Conservation (phyloP, 1,139 yeast genomes). For the Debaryomyces udenii region DNA sequence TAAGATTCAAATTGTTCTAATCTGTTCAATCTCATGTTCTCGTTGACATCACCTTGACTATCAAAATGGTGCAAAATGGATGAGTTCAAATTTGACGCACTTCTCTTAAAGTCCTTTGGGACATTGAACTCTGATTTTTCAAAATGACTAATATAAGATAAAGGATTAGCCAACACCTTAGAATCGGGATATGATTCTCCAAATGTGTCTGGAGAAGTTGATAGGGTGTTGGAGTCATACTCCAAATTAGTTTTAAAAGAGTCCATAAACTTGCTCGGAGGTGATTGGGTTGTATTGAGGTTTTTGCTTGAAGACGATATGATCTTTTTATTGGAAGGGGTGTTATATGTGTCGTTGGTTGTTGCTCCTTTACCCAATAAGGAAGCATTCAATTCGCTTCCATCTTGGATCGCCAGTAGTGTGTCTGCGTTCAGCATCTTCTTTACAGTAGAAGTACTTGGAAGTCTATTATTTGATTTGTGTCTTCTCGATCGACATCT, state of each 20-base stretch:
- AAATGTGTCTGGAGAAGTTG: conserved; percentile 19
- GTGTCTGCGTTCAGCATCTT: conserved; percentile 30
- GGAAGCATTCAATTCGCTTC: not conserved
- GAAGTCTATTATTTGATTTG: conserved; percentile 44
- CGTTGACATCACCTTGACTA: conserved; percentile 18
- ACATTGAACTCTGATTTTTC: conserved; percentile 7
- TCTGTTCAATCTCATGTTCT: conserved; percentile 24
- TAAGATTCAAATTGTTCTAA: conserved; percentile 29
- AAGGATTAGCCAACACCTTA: conserved; percentile 25
- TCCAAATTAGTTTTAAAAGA: not conserved
- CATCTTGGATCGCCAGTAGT: conserved; percentile 2
- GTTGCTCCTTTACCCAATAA: conserved; percentile 1
- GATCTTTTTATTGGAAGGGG: not conserved
- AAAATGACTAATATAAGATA: too few species aligned
- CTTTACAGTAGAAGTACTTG: conserved; percentile 42
- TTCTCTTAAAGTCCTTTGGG: not conserved
- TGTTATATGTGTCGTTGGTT: not conserved
- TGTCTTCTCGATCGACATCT: conserved; percentile 41
- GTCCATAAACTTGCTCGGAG: conserved; percentile 1
- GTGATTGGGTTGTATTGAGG: not conserved
- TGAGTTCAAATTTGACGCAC: conserved; percentile 10
- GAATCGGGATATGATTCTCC: conserved; percentile 2
- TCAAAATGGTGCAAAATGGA: conserved; percentile 16
- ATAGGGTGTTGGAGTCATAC: conserved; percentile 14
- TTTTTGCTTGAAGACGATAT: not conserved